These are phyloP conservation scores for Vanrija sp. DNA, from an alignment of 1,284 basidiomycete genomes.

Conservation along the genomic window DNA sequence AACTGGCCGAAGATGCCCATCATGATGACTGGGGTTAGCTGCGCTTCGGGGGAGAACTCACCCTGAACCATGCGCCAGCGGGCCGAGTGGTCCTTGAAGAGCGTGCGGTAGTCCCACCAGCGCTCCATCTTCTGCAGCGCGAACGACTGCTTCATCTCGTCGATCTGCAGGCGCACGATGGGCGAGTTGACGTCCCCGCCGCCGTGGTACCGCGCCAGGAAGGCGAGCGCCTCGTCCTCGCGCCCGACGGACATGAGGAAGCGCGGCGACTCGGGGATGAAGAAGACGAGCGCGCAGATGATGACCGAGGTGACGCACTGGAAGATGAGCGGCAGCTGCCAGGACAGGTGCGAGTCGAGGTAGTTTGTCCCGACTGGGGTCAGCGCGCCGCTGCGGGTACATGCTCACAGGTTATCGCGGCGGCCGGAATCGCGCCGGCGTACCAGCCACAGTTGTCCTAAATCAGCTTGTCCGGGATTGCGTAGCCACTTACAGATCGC, in stretches of 20 bases:
- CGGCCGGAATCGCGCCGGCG: conserved; percentile 24
- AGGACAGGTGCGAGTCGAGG: conserved; percentile 22
- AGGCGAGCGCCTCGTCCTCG: conserved; percentile 20
- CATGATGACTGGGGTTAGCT: conserved; percentile 7
- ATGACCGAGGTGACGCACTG: conserved; percentile 12
- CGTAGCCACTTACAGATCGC: conserved; percentile 29
- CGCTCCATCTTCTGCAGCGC: conserved; percentile 38
- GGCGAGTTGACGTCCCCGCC: conserved; percentile 17
- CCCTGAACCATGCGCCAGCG: conserved; percentile 1
- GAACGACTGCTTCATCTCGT: conserved; percentile 56
- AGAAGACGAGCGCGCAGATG: conserved; percentile 3
- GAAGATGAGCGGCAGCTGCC: conserved; percentile 28
- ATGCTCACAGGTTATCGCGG: conserved; percentile 1
- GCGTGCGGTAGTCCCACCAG: not conserved
- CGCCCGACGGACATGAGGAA: conserved; percentile 18
- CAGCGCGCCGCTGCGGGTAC: no score
- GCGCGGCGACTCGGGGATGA: conserved; percentile 22
- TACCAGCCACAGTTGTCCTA: conserved; percentile 27
- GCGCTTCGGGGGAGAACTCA: no score
- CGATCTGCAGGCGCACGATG: conserved; percentile 55
- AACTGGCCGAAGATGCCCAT: conserved; percentile 46
- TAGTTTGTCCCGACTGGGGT: conserved; percentile 6
- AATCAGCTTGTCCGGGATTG: no score
- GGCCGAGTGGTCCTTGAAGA: not conserved
- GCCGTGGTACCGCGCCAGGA: conserved; percentile 25